Conservation (phyloP, 1,284 basidiomycete species). For the Cutaneotrichosporon sp. region DNA sequence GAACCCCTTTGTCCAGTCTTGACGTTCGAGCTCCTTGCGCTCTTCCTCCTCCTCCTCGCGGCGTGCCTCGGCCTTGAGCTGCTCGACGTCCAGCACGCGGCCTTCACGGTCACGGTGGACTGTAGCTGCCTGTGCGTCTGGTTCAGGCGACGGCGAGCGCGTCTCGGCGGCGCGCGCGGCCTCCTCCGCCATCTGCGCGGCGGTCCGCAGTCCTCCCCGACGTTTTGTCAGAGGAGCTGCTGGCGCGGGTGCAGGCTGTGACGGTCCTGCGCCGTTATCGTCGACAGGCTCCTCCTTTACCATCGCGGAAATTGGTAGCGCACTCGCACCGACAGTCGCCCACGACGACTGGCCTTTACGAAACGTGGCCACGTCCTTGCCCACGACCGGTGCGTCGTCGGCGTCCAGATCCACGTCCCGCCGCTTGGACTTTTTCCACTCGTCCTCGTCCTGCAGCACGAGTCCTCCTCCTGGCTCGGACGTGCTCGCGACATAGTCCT, state of each 20-base stretch:
- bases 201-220: conserved; percentile 68
- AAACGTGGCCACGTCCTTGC: conserved; percentile 39
- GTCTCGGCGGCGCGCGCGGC: conserved; percentile 54
- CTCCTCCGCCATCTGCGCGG: conserved; percentile 50
- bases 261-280: conserved; percentile 10
- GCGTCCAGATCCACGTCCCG: conserved; percentile 39
- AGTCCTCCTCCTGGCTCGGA: conserved; percentile 25
- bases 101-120: conserved; percentile 90
- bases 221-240: conserved; percentile 44
- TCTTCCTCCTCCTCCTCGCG: conserved; percentile 68
- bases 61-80: conserved; percentile 73
- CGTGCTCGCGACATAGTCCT: conserved; percentile 47
- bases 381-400: conserved; percentile 46
- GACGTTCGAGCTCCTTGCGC: conserved; percentile 78
- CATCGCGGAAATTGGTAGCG: conserved; percentile 24
- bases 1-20: conserved; percentile 95
- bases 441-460: conserved; percentile 49
- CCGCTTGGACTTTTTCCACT: conserved; percentile 50
- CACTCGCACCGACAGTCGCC: conserved; percentile 33
- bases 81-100: conserved; percentile 79
- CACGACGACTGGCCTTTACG: conserved; percentile 38
- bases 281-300: conserved; percentile 28
- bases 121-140: conserved; percentile 60
- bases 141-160: conserved; percentile 48
- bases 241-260: neutral